phyloP scores from a whole-genome alignment of 2,329 filamentous ascomycete species.

The Diaporthe longicolla region DNA sequence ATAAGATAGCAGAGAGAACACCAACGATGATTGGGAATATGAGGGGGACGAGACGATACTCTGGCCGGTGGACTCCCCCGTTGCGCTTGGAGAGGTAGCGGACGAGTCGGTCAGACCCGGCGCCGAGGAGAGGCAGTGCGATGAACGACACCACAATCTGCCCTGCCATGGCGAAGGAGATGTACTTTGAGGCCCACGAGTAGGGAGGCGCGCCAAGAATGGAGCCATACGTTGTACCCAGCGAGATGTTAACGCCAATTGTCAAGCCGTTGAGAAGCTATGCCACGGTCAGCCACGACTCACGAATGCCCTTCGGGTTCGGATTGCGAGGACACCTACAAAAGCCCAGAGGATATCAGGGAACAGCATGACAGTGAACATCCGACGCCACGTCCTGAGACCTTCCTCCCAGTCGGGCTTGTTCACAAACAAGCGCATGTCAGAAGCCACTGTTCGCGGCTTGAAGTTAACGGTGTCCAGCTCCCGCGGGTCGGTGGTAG shows the following conservation, averaged over 20 bases:
- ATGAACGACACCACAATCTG: slow-evolving; percentile 51
- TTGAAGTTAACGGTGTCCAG: slow-evolving; percentile 35
- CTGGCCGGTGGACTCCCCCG: slow-evolving; percentile 58
- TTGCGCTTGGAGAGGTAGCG: slow-evolving; percentile 53
- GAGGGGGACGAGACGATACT: slow-evolving; percentile 54
- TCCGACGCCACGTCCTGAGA: slow-evolving; percentile 29
- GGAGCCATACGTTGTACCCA: slow-evolving; percentile 57
- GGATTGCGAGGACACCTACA: neutral
- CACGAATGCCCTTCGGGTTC: neutral
- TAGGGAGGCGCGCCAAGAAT: slow-evolving; percentile 54
- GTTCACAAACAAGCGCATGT: slow-evolving; percentile 38
- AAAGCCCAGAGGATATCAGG: slow-evolving; percentile 12
- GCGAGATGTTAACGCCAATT: slow-evolving; percentile 57
- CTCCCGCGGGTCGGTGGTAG: slow-evolving; percentile 26
- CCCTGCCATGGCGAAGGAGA: slow-evolving; percentile 56
- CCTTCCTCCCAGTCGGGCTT: slow-evolving; percentile 39
- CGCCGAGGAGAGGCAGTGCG: slow-evolving; percentile 56
- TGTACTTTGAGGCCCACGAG: slow-evolving; percentile 53
- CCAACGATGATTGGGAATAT: slow-evolving; percentile 56
- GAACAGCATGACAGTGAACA: slow-evolving; percentile 33
- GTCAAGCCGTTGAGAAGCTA: slow-evolving; percentile 37
- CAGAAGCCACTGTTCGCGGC: slow-evolving; percentile 36
- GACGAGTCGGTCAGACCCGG: slow-evolving; percentile 55
- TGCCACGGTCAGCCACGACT: neutral
- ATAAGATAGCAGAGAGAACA: slow-evolving; percentile 54